A percentile compares a stretch with the other conserved stretches of the same genome.
Evolutionary conservation across 148 eudicot genomes (phyloP).

Genomic region (Silene uniflora): DNA sequence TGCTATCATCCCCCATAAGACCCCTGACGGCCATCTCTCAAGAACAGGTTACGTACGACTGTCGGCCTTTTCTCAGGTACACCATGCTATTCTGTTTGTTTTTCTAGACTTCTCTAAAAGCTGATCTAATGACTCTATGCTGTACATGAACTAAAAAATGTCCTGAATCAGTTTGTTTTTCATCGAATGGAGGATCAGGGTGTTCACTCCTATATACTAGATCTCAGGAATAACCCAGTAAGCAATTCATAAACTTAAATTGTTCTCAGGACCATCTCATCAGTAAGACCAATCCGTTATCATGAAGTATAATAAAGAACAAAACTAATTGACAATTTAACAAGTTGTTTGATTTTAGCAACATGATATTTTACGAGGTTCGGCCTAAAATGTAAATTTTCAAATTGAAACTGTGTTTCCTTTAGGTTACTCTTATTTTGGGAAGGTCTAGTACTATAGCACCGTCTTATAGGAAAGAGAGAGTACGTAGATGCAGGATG

Average conservation of each 20-base stretch:
- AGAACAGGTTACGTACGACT: slow-evolving; percentile 82
- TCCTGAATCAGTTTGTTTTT: slow-evolving; percentile 57
- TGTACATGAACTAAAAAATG: background rate
- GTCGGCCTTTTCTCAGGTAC: slow-evolving; percentile 86
- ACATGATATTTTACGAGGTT: no score
- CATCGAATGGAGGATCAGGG: slow-evolving; percentile 80
- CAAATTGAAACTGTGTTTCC: no score
- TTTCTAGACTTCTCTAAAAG: background rate
- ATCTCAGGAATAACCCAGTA: slow-evolving; percentile 88
- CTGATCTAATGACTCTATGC: background rate
- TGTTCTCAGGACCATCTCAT: no score
- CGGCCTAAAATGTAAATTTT: no score
- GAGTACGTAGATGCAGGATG: no score
- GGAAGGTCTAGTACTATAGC: background rate
- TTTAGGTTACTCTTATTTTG: background rate
- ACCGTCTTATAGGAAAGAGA: no score
- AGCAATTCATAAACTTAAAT: slow-evolving; percentile 4
- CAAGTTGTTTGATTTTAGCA: no score
- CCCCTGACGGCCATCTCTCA: slow-evolving; percentile 65
- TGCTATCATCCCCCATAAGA: slow-evolving; percentile 69
- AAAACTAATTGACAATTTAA: no score
- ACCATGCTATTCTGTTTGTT: no score
- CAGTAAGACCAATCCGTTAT: no score
- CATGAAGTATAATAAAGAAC: no score
- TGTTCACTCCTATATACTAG: slow-evolving; percentile 83